Base-by-base conservation (phyloP, 495 filamentous ascomycete species). In the Neurospora discreta region DNA sequence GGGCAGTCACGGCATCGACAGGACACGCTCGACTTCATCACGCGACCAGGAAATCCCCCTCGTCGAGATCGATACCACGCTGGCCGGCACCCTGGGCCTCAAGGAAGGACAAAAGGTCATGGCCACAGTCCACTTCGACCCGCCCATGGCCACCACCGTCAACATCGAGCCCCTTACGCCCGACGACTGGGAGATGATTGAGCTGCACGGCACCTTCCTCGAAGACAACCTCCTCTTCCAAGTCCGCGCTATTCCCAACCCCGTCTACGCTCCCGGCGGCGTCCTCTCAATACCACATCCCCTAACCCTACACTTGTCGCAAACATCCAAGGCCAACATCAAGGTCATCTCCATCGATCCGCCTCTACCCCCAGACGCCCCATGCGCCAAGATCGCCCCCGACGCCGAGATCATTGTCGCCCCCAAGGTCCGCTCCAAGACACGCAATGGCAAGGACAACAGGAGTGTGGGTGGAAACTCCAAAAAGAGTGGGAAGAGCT, bases 171-270 rank as follows among this genome's bases (percentile, higher is more conserved):
- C 95, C 69, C 83, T 98, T 74, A 98, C 95, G 1, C 89, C 94
- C 3, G 92, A 93, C 72, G 95, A 99, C 78, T 99, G 95, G 95
- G 95, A 98, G 89, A 94, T 98, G 75, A 99, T 99, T 74, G 95
- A 99, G 77, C 85, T 98, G 2, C 95, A 98, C 81, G 95, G 95
- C 5, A 93, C 89, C 33, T 99, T 98, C 78, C 82, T 99, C 26
- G 95, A 99, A 79, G 87, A 97, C 72, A 97, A 99, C 78, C 89
- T 99, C 69, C 84, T 97, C 16, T 92, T 91, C 42, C 96, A 98
- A 83, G 93, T 99, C 77, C 90, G 95, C 69, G 95, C 94, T 46
- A 84, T 99, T 16, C 94, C 94, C 16, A 97, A 96, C 78, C 94
- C 94, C 18, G 83, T 84, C 20, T 92, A 89, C 75, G 86, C 82